These are phyloP conservation scores for Powellomyces hirtus DNA, from an alignment of 192 early-diverging fungal species.

Conservation along the genomic window DNA sequence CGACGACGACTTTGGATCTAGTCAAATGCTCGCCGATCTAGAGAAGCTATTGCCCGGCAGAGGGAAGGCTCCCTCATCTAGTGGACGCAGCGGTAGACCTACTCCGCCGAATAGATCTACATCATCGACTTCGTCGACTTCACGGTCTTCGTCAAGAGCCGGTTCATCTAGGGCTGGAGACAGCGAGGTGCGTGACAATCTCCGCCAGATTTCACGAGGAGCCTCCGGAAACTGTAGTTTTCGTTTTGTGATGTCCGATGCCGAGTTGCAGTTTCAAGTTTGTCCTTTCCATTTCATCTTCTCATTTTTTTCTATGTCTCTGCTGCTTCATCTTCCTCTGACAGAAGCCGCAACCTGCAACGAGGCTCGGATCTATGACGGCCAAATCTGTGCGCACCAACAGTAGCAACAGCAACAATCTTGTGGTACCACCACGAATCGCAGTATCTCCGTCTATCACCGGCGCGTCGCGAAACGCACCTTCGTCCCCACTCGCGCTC, in stretches of 20 bases:
- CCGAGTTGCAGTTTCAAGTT: too few relatives aligned
- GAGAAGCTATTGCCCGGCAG: slow-evolving; percentile 17
- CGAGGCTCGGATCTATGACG: background rate
- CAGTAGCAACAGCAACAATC: background rate
- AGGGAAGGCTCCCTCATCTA: background rate
- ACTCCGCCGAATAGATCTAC: background rate
- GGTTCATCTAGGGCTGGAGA: too few relatives aligned
- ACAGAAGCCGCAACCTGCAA: too few relatives aligned
- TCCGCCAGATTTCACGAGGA: too few relatives aligned
- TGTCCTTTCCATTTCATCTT: too few relatives aligned
- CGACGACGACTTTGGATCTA: slow-evolving; percentile 5
- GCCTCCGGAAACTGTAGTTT: too few relatives aligned
- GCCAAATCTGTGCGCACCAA: background rate
- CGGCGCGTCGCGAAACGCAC: background rate
- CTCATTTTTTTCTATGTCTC: too few relatives aligned
- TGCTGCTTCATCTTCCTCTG: background rate
- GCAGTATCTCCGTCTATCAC: background rate
- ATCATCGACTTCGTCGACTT: background rate
- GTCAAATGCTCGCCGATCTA: slow-evolving; percentile 18
- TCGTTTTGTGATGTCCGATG: too few relatives aligned
- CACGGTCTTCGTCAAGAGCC: too few relatives aligned
- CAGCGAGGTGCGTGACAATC: too few relatives aligned
- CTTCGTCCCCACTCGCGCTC: background rate
- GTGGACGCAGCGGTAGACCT: too few relatives aligned
- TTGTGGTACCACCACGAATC: slow-evolving; percentile 1